Evolutionary conservation across 208 protist genomes (phyloP), one percentile per base, ranked within the genome.

Genomic region (Trypanosoma theileri): DNA sequence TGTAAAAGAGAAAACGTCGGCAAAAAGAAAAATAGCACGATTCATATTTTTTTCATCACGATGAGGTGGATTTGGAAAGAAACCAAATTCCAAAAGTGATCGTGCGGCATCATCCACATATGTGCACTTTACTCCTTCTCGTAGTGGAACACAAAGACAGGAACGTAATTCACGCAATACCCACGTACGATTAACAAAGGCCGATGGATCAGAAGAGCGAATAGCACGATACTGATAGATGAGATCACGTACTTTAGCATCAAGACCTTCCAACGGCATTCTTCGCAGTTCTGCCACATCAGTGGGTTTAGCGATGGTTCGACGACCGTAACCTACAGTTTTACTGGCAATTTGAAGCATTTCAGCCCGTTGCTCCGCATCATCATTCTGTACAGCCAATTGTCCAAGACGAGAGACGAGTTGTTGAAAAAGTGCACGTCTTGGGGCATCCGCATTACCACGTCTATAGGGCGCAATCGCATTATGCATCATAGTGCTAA

Each of bases 1-100:
- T 13, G 91, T 96, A 75, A 94, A 94, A 42, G 91, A 93, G 61
- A 90, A 92, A 44, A 87, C 66, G 14, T 96, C 88, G 0, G 88
- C 79, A 62, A 96, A 94, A 65, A 94, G 74, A 72, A 80, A 96
- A 58, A 96, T 88, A 68, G 85, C 90, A 24, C 80, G 81, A 71
- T 96, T 93, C 69, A 85, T 78, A 61, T 65, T 92, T 17, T 73
- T 54, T 12, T 74, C 77, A 66, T 96, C 88, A 46, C 71, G 62
- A 19, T 85, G 81, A 13, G 64, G 50, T n/a, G 55, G 56, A 10
- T 73, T 58, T 4, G 88, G 84, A 69, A 82, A 91, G 52, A 96
- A 88, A 28, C 88, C 91, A 64, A 81, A 87, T 66, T 88, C 65
- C 3, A 93, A 76, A 55, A 96, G 64, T 44, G 66, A 67, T 48